Evolutionary conservation across 2,329 filamentous ascomycete genomes (phyloP).

Genomic region (Rosellinia necatrix): DNA sequence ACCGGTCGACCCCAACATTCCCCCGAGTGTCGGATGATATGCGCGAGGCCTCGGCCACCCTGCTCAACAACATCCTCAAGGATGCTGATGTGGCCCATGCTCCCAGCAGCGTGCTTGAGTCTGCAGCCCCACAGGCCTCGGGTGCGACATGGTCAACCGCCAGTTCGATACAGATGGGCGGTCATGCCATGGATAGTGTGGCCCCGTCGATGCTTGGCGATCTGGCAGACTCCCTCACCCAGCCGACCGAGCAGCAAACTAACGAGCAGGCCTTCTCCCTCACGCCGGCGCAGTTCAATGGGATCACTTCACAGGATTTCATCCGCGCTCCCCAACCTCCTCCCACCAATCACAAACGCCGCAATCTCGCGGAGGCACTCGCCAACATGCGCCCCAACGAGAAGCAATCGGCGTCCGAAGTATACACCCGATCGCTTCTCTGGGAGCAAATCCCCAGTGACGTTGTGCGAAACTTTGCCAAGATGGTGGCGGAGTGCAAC

Average conservation of each 20-base stretch:
- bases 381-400: conserved; percentile 74
- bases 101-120: conserved; percentile 48
- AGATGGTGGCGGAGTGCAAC: conserved; percentile 82
- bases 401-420: conserved; percentile 79
- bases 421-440: conserved; percentile 89
- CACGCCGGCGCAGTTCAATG: conserved; percentile 85
- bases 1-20: conserved; percentile 71
- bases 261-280: conserved; percentile 87
- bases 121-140: conserved; percentile 58
- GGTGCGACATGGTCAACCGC: conserved; percentile 52
- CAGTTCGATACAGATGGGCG: conserved; percentile 47
- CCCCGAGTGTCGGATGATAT: conserved; percentile 81
- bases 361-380: conserved; percentile 80
- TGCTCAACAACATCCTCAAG: conserved; percentile 81
- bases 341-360: conserved; percentile 65
- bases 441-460: conserved; percentile 94
- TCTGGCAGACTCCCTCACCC: conserved; percentile 70
- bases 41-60: conserved; percentile 74
- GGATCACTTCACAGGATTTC: conserved; percentile 77
- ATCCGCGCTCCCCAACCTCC: conserved; percentile 51
- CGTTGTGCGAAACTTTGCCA: conserved; percentile 89
- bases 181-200: conserved; percentile 53
- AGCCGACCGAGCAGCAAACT: conserved; percentile 81
- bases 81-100: conserved; percentile 68
- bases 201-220: conserved; percentile 67